A percentile compares a stretch with the other conserved stretches of the same genome.
These are phyloP conservation scores for Candida jianshihensis DNA, from an alignment of 805 yeast species.

Conservation along the genomic window DNA sequence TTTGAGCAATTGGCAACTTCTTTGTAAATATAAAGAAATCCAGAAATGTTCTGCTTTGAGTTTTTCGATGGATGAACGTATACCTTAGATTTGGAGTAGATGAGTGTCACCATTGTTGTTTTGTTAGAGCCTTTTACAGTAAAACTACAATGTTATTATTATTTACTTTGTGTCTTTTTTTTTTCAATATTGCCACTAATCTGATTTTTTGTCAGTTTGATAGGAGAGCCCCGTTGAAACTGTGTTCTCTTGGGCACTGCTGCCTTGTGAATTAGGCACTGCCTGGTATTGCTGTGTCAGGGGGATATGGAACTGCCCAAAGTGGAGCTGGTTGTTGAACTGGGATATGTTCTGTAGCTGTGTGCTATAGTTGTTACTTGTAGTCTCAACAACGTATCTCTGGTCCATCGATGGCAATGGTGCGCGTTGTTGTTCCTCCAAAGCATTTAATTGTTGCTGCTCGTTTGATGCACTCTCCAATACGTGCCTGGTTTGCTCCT, in stretches of 20 bases:
- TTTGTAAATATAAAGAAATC: constrained; percentile 60
- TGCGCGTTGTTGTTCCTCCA: neutral
- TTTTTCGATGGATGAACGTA: constrained; percentile 77
- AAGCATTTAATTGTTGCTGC: constrained; percentile 1
- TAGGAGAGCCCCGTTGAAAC: neutral
- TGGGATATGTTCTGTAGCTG: neutral
- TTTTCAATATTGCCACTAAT: too few relatives aligned
- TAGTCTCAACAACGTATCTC: neutral
- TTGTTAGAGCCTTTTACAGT: too few relatives aligned
- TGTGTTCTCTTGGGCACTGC: too few relatives aligned
- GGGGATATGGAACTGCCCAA: constrained; percentile 1
- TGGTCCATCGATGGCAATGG: constrained; percentile 1
- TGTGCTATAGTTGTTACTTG: too few relatives aligned
- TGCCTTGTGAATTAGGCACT: neutral
- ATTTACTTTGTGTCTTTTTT: neutral
- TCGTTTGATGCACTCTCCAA: constrained; percentile 7
- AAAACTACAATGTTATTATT: too few relatives aligned
- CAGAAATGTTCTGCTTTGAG: constrained; percentile 71
- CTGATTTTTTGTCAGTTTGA: neutral
- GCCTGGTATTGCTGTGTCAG: constrained; percentile 1
- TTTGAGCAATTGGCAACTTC: constrained; percentile 41
- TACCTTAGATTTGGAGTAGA: constrained; percentile 57
- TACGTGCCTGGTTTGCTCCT: constrained; percentile 10
- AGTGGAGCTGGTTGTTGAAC: neutral
- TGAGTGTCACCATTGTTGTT: constrained; percentile 18